Base-by-base conservation (phyloP, 768 basidiomycete species). In the Chalciporus chontae region DNA sequence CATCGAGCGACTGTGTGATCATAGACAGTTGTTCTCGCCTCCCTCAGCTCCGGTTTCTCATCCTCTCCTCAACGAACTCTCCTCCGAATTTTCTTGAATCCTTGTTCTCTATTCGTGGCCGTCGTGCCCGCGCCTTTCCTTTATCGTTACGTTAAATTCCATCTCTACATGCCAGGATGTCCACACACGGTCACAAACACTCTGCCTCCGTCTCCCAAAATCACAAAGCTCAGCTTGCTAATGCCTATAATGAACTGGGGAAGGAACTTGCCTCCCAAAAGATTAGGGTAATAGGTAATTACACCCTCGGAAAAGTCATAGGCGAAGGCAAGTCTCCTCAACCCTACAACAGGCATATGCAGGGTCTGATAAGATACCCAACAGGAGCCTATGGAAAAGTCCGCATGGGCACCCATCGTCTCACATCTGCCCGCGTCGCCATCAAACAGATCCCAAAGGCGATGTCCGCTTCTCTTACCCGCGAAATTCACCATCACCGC, bases 401-500 rank as follows among this genome's bases (percentile, higher is more conserved):
- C 26, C 84, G 94, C 45, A 76, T 99, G 65, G 96, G 94, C 46
- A 92, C 88, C 1, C 94, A 99, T 67, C 87, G 94, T 51, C 76
- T 97, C 41, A 94, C 94, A 3, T 88, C 87, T 7, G 86, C 86
- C 40, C 83, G 92, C 45, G 94, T 95, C 58, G 95, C 95, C 48
- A 87, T 99, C 73, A 99, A 99, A 73, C 94, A 97, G 70, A 95
- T 97, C 55, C 92, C 95, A 32, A 98, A 98, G 69, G 81, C 85
- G 50, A 82, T 93, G 77, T 91, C 94, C 27, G 80, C 94, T 6
- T 80, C 88, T 15, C 78, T 99, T 36, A 99, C 96, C 23, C 83
- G 95, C 56, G 95, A 99, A 72, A 96, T 99, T 48, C 95, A 99
- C 64, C 96, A 99, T 62, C 95, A 99, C 71, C 88, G 95, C 44